Evolutionary conservation across 2,329 filamentous ascomycete species (phyloP), one percentile per base, ranked within the genome.

Genomic region (Neofusicoccum parvum): DNA sequence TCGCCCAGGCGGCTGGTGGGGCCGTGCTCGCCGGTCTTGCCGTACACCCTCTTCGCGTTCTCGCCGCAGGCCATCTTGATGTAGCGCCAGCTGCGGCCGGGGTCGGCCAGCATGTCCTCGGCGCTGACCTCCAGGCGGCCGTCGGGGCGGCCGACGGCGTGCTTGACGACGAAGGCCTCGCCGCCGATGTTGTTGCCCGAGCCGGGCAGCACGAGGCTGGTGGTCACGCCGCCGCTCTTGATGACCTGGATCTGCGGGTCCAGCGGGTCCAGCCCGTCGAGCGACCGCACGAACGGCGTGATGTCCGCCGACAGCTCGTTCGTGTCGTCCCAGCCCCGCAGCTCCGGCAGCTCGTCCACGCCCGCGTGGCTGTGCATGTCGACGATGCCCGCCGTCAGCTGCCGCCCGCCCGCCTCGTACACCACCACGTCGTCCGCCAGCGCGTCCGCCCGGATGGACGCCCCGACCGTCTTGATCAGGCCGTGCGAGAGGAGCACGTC

Each of bases 11-110:
- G 81, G 67, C 86, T 90, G 64, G 81, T 81, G 0, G 87, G 87
- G 0, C 85, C 84, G 51, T 79, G 79, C 60, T 82, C 80, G 27
- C 86, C 86, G 4, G 78, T 71, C 51, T 79, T 80, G 10, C 87
- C 87, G 67, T 90, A 89, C 0, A 87, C 78, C 0, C 82, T 78
- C 78, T 90, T 90, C 1, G 88, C 80, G 70, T 91, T 91, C 76
- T 91, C 89, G 41, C 89, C 89, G 68, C 88, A 91, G 0, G 89
- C 89, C 88, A 91, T 91, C 79, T 92, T 91, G 82, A 92, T 89
- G 74, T 90, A 91, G 20, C 89, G 82, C 85, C 88, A 89, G 67
- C 80, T 85, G 23, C 82, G 81, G 48, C 89, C 87, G 0, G 88
- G 88, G 60, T 90, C 87, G 1, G 89, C 88, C 10, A 91, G 80